Conservation (phyloP, 208 protist species). For the Trypanosoma brucei region DNA sequence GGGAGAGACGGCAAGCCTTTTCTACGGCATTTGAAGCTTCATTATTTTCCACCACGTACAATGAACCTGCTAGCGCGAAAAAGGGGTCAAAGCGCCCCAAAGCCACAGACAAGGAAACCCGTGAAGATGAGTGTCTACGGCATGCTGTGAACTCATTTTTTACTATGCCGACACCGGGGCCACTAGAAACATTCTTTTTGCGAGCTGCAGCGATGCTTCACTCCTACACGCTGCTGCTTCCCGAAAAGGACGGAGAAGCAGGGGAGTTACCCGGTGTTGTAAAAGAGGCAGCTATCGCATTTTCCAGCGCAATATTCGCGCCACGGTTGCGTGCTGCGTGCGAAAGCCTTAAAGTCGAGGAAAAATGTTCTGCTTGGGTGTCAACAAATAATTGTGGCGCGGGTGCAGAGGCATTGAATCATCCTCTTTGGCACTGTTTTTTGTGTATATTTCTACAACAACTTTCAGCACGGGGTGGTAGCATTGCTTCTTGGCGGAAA, state of each 20-base stretch:
- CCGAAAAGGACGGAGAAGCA: neutral
- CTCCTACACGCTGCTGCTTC: slow-evolving; percentile 14
- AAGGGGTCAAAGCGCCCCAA: neutral
- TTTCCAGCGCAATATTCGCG: slow-evolving; percentile 28
- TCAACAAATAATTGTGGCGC: neutral
- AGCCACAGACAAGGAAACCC: slow-evolving; percentile 1
- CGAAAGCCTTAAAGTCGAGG: neutral
- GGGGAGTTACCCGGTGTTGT: slow-evolving; percentile 19
- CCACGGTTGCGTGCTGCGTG: slow-evolving; percentile 1
- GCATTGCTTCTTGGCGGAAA: slow-evolving; percentile 30
- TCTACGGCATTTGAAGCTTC: slow-evolving; percentile 11
- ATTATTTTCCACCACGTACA: neutral
- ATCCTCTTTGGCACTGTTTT: slow-evolving; percentile 54
- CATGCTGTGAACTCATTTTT: slow-evolving; percentile 15
- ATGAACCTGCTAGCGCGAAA: neutral
- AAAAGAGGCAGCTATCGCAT: slow-evolving; percentile 20
- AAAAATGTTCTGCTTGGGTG: neutral
- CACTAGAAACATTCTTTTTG: slow-evolving; percentile 28
- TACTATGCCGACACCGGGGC: neutral
- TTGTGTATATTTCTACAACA: slow-evolving; percentile 72
- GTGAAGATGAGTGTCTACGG: slow-evolving; percentile 9
- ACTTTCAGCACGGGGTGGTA: slow-evolving; percentile 44
- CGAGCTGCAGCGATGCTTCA: slow-evolving; percentile 19
- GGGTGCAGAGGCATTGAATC: neutral
- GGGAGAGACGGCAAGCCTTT: neutral